Percentiles rank a stretch among this genome's conserved stretches.
Conservation (phyloP, 2,329 filamentous ascomycete species). For the Tolypocladium sp. region DNA sequence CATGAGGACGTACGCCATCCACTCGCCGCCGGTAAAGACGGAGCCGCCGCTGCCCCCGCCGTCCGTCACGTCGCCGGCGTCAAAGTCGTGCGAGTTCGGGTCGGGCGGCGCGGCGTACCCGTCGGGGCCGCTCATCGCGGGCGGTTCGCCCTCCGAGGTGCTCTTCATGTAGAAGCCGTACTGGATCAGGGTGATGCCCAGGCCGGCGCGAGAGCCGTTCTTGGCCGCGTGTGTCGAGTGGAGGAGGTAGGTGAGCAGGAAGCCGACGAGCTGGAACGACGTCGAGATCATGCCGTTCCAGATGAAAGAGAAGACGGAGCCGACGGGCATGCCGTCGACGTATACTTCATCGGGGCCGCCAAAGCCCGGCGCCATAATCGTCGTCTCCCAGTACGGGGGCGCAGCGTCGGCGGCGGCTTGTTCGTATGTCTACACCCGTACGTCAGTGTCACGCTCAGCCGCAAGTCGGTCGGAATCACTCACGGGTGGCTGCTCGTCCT, state of each 20-base stretch:
- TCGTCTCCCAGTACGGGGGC: conserved; percentile 98
- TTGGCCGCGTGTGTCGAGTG: conserved; percentile 98
- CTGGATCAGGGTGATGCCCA: conserved; percentile 91
- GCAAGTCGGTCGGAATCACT: conserved; percentile 25
- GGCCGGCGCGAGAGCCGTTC: conserved; percentile 87
- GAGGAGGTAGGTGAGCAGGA: conserved; percentile 93
- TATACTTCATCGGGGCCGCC: conserved; percentile 92
- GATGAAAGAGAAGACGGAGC: conserved; percentile 76
- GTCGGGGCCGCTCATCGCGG: conserved; percentile 39
- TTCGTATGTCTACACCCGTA: conserved; percentile 69
- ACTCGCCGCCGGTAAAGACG: conserved; percentile 67
- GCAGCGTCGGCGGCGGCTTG: conserved; percentile 94
- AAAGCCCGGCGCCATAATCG: conserved; percentile 85
- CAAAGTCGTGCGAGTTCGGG: conserved; percentile 84
- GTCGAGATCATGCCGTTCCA: conserved; percentile 97
- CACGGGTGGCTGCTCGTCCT: conserved; percentile 91
- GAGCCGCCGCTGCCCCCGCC: conserved; percentile 31
- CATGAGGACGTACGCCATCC: conserved; percentile 89
- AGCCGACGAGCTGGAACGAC: conserved; percentile 94
- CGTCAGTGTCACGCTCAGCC: conserved; percentile 21
- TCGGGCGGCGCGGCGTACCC: conserved; percentile 66
- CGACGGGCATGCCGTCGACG: conserved; percentile 89
- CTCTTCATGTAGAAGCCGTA: conserved; percentile 95
- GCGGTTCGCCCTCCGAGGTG: conserved; percentile 33
- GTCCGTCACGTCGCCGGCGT: conserved; percentile 57